phyloP scores from a whole-genome alignment of 768 basidiomycete species.

The Termitomyces titanicus region DNA sequence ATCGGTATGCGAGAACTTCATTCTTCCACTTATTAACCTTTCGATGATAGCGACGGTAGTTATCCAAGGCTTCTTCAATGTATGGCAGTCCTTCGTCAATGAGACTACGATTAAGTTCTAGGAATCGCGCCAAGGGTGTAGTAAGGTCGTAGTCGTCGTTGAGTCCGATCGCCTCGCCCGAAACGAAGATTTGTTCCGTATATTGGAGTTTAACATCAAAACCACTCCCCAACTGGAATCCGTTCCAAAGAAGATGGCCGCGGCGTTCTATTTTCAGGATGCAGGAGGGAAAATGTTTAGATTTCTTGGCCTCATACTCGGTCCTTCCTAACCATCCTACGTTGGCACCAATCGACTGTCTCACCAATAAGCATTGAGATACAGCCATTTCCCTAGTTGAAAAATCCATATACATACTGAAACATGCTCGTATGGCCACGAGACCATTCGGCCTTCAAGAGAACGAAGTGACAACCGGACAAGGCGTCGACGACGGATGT shows the following conservation, averaged over 20 bases:
- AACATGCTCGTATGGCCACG: slow-evolving; percentile 62
- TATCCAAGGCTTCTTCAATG: slow-evolving; percentile 43
- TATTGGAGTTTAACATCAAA: slow-evolving; percentile 62
- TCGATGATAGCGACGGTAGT: slow-evolving; percentile 49
- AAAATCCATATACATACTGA: slow-evolving; percentile 32
- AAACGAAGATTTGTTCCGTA: slow-evolving; percentile 42
- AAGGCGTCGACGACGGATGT: slow-evolving; percentile 47
- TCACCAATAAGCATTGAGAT: background rate
- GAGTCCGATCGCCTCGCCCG: slow-evolving; percentile 56
- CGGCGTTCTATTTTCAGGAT: slow-evolving; percentile 48
- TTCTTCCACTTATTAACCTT: slow-evolving; percentile 51
- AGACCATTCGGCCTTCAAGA: slow-evolving; percentile 57
- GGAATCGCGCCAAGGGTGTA: slow-evolving; percentile 56
- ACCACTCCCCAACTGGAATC: slow-evolving; percentile 61
- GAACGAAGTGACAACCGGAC: slow-evolving; percentile 63
- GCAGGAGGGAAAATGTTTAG: slow-evolving; percentile 42
- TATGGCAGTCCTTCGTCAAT: slow-evolving; percentile 38
- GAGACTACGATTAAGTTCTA: slow-evolving; percentile 50
- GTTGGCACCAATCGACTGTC: slow-evolving; percentile 44
- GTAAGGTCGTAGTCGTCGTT: slow-evolving; percentile 65
- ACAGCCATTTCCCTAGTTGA: no score
- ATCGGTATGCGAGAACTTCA: slow-evolving; percentile 55
- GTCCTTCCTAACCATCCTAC: slow-evolving; percentile 38
- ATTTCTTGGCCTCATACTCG: slow-evolving; percentile 49
- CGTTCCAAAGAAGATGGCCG: slow-evolving; percentile 49